These are phyloP conservation scores for Salix suchowensis DNA, from an alignment of 345 rosid species.

Conservation along the genomic window DNA sequence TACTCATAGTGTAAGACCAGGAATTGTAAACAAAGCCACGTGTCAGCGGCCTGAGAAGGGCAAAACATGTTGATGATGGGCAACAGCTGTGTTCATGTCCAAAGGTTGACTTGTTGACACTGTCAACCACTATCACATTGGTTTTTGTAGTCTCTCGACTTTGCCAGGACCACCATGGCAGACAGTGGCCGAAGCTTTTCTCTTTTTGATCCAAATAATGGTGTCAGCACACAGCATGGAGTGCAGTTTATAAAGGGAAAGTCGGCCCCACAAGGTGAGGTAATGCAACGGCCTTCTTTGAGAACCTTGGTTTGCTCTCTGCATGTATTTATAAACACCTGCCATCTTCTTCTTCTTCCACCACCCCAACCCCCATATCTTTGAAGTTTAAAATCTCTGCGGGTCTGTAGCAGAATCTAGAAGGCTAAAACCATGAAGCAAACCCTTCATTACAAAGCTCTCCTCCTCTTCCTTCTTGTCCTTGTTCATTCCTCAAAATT, in stretches of 20 bases:
- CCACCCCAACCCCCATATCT: slow-evolving; percentile 2
- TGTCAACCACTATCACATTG: slow-evolving; percentile 33
- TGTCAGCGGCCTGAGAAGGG: not conserved
- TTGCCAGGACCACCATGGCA: slow-evolving; percentile 31
- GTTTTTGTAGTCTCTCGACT: slow-evolving; percentile 12
- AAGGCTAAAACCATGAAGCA: slow-evolving; percentile 44
- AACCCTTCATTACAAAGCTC: slow-evolving; percentile 21
- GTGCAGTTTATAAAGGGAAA: not conserved
- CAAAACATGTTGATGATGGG: slow-evolving; percentile 21
- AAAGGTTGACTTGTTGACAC: slow-evolving; percentile 37
- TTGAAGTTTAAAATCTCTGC: not conserved
- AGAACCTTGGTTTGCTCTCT: not conserved
- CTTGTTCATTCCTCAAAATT: slow-evolving; percentile 27
- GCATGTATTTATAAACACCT: slow-evolving; percentile 31
- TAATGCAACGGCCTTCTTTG: not conserved
- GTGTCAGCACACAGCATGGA: slow-evolving; percentile 8
- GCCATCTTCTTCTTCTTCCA: slow-evolving; percentile 1
- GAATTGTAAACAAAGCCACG: not conserved
- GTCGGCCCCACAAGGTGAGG: slow-evolving; percentile 10
- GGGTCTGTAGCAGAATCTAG: not conserved
- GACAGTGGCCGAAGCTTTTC: slow-evolving; percentile 19
- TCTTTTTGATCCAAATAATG: slow-evolving; percentile 1
- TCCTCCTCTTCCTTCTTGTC: slow-evolving; percentile 34
- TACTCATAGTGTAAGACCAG: not conserved
- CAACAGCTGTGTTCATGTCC: slow-evolving; percentile 40